Percentiles rank a stretch among this genome's conserved stretches.
Conservation (phyloP, 176 grass and related monocot species). For the Canna indica region DNA sequence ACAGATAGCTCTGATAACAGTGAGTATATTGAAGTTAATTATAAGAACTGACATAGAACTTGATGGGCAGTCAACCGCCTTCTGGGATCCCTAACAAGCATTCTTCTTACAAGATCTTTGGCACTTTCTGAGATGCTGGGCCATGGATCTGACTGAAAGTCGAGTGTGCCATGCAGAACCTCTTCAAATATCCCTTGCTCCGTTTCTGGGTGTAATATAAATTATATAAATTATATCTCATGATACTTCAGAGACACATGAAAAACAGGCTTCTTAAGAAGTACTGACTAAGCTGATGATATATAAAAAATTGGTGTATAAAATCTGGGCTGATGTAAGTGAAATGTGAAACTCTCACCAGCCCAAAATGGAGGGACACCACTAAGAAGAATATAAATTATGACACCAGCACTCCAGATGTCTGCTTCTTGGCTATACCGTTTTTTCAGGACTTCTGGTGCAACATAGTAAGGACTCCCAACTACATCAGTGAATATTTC, state of each 20-base stretch:
- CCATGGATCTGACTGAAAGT: conserved; percentile 14
- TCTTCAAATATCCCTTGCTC: conserved; percentile 16
- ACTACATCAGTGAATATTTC: conserved; percentile 16
- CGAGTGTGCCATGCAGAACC: background rate
- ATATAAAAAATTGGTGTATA: background rate
- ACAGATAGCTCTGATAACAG: background rate
- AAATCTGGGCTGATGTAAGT: background rate
- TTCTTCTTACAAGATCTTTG: conserved; percentile 7
- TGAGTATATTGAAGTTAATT: background rate
- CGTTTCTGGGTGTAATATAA: background rate
- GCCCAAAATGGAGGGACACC: conserved; percentile 20
- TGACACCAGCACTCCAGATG: conserved; percentile 13
- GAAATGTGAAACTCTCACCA: background rate
- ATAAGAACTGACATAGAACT: background rate
- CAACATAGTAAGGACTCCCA: conserved; percentile 18
- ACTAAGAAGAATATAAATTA: conserved; percentile 13
- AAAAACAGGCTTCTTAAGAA: background rate
- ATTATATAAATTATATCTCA: background rate
- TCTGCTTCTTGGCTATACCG: conserved; percentile 8
- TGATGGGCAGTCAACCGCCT: conserved; percentile 6
- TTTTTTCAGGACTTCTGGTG: conserved; percentile 14
- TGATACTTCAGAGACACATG: background rate
- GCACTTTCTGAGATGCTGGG: conserved; percentile 9
- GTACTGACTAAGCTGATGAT: background rate
- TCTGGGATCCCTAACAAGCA: conserved; percentile 11